phyloP scores from a whole-genome alignment of 768 basidiomycete genomes.

The Amanita exitialis region DNA sequence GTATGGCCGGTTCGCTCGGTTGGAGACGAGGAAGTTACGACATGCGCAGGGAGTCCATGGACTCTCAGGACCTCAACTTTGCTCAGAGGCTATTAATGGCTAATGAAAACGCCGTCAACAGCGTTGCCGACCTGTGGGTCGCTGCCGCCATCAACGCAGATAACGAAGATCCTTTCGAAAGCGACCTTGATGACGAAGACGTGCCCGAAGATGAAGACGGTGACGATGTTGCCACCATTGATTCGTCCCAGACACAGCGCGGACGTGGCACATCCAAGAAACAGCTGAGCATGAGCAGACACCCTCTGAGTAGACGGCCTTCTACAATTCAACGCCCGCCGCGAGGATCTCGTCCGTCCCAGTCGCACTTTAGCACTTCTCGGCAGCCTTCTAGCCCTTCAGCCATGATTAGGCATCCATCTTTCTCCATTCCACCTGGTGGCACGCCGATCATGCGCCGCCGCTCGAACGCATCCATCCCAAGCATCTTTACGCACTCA shows the following conservation, averaged over 20 bases:
- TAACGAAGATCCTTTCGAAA: constrained; percentile 73
- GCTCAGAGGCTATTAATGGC: constrained; percentile 85
- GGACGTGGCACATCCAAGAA: constrained; percentile 10
- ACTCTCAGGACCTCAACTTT: constrained; percentile 61
- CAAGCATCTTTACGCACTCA: constrained; percentile 75
- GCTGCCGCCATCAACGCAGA: constrained; percentile 94
- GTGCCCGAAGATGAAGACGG: constrained; percentile 18
- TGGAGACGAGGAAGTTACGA: constrained; percentile 40
- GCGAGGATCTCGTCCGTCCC: not conserved
- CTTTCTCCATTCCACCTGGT: constrained; percentile 16
- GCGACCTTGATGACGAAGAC: constrained; percentile 31
- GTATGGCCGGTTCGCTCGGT: constrained; percentile 42
- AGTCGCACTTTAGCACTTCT: constrained; percentile 2
- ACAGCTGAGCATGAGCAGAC: not conserved
- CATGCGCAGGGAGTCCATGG: constrained; percentile 28
- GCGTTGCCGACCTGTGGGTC: constrained; percentile 95
- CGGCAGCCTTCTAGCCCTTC: constrained; percentile 11
- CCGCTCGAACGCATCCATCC: constrained; percentile 45
- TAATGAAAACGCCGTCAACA: constrained; percentile 91
- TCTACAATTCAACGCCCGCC: not conserved
- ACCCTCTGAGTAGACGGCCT: constrained; percentile 17
- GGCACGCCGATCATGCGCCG: constrained; percentile 39
- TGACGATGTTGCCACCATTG: constrained; percentile 11
- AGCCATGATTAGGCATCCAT: constrained; percentile 16
- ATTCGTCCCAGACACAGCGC: constrained; percentile 2